These are phyloP conservation scores for Orobanche coerulescens DNA, from an alignment of 257 asterid genomes.

Conservation along the genomic window DNA sequence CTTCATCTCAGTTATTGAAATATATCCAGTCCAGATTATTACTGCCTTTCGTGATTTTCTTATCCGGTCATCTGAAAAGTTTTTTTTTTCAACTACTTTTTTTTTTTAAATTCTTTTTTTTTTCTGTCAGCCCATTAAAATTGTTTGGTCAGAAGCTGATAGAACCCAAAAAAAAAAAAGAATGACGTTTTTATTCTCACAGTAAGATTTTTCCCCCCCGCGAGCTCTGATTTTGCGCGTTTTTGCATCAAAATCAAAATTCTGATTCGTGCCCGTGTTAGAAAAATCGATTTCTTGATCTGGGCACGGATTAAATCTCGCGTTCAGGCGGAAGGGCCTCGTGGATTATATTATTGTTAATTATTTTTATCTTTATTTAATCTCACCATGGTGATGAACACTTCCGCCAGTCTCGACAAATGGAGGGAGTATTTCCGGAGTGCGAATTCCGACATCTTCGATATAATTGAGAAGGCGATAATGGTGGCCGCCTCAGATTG, in stretches of 20 bases:
- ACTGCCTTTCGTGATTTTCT: constrained; percentile 11
- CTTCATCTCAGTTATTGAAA: constrained; percentile 13
- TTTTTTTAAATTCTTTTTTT: constrained; percentile 6
- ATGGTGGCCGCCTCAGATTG: constrained; percentile 78
- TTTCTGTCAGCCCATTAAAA: constrained; percentile 15
- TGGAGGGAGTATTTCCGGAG: constrained; percentile 84
- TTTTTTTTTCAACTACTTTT: constrained; percentile 18
- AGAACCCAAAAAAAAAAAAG: constrained; percentile 2
- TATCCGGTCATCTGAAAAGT: constrained; percentile 28
- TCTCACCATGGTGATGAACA: constrained; percentile 42
- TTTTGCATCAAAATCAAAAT: constrained; percentile 25
- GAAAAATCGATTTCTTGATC: constrained; percentile 30
- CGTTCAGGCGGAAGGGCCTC: constrained; percentile 20
- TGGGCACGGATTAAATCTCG: constrained; percentile 27
- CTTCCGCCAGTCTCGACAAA: constrained; percentile 46
- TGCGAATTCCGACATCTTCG: constrained; percentile 68
- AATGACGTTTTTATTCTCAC: not conserved
- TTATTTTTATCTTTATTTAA: not conserved
- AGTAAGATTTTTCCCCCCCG: constrained; percentile 8
- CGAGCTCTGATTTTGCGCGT: constrained; percentile 18
- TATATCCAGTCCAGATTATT: constrained; percentile 20
- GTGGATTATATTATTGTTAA: constrained; percentile 5
- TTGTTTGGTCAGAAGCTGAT: constrained; percentile 25
- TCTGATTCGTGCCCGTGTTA: constrained; percentile 9
- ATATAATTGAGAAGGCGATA: constrained; percentile 61